Base-by-base conservation (phyloP, 257 asterid species). In the Primulina huaijiensis region DNA sequence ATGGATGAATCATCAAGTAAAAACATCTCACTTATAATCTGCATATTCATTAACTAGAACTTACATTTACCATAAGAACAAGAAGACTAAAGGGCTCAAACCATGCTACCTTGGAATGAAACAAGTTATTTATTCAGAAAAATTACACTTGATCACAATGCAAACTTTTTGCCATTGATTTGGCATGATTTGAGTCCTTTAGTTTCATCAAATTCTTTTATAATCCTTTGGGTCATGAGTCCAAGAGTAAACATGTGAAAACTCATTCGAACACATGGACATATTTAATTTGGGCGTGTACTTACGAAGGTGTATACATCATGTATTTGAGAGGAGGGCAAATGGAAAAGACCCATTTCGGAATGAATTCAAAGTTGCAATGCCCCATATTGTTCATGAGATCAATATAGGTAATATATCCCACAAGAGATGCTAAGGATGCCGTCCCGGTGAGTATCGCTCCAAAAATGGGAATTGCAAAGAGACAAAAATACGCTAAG, bases 291-390 rank as follows among this genome's bases (percentile, higher is more conserved):
- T 3, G 16, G 43, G 4, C 19, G n/a, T 46, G 64, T 10, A 86
- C 95, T 85, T 75, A 88, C 88, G 92, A 69, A 55, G 95, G 89
- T 0, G 92, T 88, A 31, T 84, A 85, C 87, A 86, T 75, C 30
- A 85, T 40, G 85, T 83, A 85, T 35, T 81, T 85, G 75, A 85
- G 86, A 65, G 85, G 88, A 23, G 90, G 90, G n/a, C 83, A 81
- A 43, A 73, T 16, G 72, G 79, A 65, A 11, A 85, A 83, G 0
- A 37, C 23, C 71, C 81, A 68, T n/a, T 31, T 78, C 5, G 95
- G 95, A 63, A 84, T 69, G 68, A 82, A 73, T 77, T 88, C 95
- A n/a, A 88, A 86, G 81, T 85, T 83, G 81, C 90, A 84, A 31
- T 87, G 90, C 0, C 94, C 90, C 88, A 87, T 72, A 43, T 80